Base-by-base conservation (phyloP, 805 yeast species). In the Limtongia smithiae region DNA sequence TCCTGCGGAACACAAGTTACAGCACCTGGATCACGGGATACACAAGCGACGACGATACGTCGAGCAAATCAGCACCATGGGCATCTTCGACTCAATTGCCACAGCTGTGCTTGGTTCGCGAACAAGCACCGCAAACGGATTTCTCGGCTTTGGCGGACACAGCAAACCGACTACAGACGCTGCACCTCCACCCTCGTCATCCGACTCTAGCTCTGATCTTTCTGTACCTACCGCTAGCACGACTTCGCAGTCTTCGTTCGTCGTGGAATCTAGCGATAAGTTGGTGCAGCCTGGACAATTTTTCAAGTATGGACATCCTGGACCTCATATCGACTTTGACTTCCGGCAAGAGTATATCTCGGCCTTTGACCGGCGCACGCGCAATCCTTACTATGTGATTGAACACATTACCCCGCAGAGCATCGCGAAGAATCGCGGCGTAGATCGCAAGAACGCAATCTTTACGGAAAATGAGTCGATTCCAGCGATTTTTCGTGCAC, bases 221-320 rank as follows among this genome's bases (percentile, higher is more conserved):
- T 33, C 9, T 14, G 12, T 12, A 11, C 17, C 21, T 9, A 18
- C 32, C 18, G 15, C 24, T n/a, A 21, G 27, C 30, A 25, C 5
- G 15, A 11, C 31, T 9, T 12, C 30, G 28, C 20, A 25, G 32
- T 32, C 43, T 11, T 25, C 67, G 62, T 42, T 37, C 40, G 22
- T 74, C 46, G 25, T 34, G 44, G 14, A 21, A 25, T 27, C 39
- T 24, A 36, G 9, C 38, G 21, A 21, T 12, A 45, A 36, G 28
- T 17, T 25, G 46, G 78, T 87, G 3, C 75, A 79, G 51, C 98
- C 97, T 0, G 76, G 79, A 20, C 95, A 73, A 5, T 89, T 85
- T 69, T 90, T 89, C 72, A 81, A 82, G 60, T 90, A 85, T 64
- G 98, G 98, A 3, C 88, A 86, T 62, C 98, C 97, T 0, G 96